Conservation (phyloP, 1,284 basidiomycete genomes). For the Pulveroboletus sp. region DNA sequence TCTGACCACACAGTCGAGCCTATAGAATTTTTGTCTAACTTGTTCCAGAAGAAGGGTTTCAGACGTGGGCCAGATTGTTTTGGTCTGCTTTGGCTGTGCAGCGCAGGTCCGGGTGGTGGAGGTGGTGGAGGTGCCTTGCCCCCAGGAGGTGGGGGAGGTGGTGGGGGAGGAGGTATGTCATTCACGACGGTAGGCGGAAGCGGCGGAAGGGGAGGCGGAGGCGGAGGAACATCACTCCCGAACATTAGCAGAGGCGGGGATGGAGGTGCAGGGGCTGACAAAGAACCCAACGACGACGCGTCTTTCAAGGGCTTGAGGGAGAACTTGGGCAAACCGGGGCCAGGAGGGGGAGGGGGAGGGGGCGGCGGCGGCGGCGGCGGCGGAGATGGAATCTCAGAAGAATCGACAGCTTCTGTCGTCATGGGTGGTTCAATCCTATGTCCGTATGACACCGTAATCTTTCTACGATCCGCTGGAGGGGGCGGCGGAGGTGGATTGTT, state of each 20-base stretch:
- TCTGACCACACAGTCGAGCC: conserved; percentile 73
- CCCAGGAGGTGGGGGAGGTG: conserved; percentile 35
- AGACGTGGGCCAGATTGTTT: conserved; percentile 50
- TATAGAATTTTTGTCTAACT: conserved; percentile 52
- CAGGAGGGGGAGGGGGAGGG: conserved; percentile 11
- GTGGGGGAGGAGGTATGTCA: conserved; percentile 26
- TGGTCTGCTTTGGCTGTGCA: conserved; percentile 35
- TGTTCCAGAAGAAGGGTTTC: conserved; percentile 92
- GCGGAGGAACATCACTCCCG: conserved; percentile 1
- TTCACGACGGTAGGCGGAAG: conserved; percentile 28
- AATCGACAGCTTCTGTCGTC: not conserved
- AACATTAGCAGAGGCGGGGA: not conserved
- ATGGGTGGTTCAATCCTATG: conserved; percentile 8
- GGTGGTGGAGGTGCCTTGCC: conserved; percentile 38
- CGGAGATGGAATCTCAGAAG: conserved; percentile 9
- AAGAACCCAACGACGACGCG: conserved; percentile 13
- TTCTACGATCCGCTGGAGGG: conserved; percentile 41
- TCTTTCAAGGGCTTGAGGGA: conserved; percentile 21
- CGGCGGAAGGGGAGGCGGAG: conserved; percentile 3
- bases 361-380: conserved; percentile 11
- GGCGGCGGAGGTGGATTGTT: conserved; percentile 65
- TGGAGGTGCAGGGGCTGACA: conserved; percentile 21
- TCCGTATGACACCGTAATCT: conserved; percentile 28
- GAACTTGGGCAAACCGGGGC: conserved; percentile 2
- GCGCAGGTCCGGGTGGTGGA: conserved; percentile 28